These are phyloP conservation scores for Schizosaccharomyces octosporus DNA, from an alignment of 805 yeast species.

Conservation along the genomic window DNA sequence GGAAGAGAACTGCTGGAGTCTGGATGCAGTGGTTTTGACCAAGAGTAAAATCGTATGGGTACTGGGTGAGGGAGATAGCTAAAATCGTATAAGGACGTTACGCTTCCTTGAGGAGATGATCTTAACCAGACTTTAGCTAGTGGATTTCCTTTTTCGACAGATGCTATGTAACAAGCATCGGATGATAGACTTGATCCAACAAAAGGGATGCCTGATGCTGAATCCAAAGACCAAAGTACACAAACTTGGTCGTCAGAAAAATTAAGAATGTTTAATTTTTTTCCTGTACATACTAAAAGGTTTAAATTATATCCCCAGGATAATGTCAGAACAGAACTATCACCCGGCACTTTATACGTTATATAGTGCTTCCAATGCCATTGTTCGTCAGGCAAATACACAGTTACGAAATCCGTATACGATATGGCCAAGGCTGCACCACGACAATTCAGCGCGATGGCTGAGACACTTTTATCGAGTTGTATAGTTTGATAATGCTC, in stretches of 20 bases:
- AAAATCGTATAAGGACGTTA: constrained; percentile 36
- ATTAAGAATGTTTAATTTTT: constrained; percentile 15
- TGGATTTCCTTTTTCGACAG: constrained; percentile 35
- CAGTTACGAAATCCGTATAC: constrained; percentile 6
- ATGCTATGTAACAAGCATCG: constrained; percentile 44
- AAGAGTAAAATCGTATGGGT: constrained; percentile 30
- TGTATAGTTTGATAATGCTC: neutral
- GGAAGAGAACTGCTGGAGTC: constrained; percentile 17
- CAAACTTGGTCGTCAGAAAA: constrained; percentile 24
- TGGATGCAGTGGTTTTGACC: constrained; percentile 23
- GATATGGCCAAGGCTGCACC: constrained; percentile 12
- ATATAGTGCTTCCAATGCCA: constrained; percentile 8
- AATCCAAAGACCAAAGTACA: neutral
- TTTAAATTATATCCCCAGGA: constrained; percentile 36
- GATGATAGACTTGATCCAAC: constrained; percentile 36
- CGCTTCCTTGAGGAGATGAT: constrained; percentile 36
- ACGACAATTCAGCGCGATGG: constrained; percentile 1
- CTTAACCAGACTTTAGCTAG: constrained; percentile 62
- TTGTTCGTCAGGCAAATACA: constrained; percentile 9
- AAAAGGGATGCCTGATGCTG: constrained; percentile 8
- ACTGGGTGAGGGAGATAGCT: constrained; percentile 41
- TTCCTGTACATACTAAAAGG: constrained; percentile 32
- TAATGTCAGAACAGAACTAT: constrained; percentile 19
- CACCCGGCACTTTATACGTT: constrained; percentile 9
- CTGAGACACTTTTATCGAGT: neutral